Evolutionary conservation across 2,329 filamentous ascomycete species (phyloP).

Genomic region (Diplodia intermedia): DNA sequence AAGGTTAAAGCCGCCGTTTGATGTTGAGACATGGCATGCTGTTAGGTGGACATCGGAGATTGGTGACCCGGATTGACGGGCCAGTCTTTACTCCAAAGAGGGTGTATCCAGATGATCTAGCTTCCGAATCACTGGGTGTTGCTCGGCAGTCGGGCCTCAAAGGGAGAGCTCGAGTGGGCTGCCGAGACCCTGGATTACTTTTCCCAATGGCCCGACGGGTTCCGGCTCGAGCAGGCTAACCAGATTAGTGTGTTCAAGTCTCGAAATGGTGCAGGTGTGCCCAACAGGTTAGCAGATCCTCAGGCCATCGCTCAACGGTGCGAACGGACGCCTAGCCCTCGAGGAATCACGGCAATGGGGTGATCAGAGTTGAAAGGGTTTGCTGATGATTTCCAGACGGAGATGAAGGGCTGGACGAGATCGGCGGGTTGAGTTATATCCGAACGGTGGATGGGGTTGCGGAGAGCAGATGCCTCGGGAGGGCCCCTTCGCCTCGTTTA

Average conservation of each 20-base stretch:
- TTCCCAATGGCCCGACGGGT: background rate
- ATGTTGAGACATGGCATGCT: background rate
- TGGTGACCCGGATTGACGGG: conserved; percentile 1
- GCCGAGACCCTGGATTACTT: conserved; percentile 6
- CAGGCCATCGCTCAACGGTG: background rate
- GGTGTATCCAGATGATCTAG: conserved; percentile 2
- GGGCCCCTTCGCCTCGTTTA: conserved; percentile 13
- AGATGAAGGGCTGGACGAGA: conserved; percentile 1
- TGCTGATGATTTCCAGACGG: background rate
- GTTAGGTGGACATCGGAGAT: conserved; percentile 10
- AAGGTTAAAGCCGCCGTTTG: conserved; percentile 3
- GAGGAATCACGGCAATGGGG: background rate
- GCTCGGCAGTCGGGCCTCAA: conserved; percentile 3
- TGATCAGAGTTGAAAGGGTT: background rate
- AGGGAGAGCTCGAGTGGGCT: background rate
- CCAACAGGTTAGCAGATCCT: conserved; percentile 23
- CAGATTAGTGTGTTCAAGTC: background rate
- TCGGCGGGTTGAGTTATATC: conserved; percentile 14
- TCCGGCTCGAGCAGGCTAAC: background rate
- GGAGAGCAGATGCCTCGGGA: conserved; percentile 20
- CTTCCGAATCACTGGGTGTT: conserved; percentile 11
- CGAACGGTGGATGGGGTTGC: conserved; percentile 1
- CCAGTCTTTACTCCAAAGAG: conserved; percentile 6
- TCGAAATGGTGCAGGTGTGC: conserved; percentile 18
- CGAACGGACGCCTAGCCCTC: no score